Evolutionary conservation across 805 yeast genomes (phyloP).

Genomic region (Kodamaea laetipori): DNA sequence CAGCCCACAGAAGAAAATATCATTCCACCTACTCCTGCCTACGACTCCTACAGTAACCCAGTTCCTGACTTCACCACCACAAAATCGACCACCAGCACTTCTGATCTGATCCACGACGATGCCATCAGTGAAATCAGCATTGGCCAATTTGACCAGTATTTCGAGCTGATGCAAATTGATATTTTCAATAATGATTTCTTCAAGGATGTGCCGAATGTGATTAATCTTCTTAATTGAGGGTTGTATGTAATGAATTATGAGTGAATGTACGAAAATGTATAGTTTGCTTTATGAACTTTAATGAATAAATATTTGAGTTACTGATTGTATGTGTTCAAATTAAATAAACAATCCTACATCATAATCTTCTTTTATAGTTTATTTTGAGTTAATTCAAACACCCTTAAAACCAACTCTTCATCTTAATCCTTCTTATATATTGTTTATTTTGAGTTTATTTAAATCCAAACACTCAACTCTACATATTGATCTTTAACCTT

Average conservation of each 20-base stretch:
- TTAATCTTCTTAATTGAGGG: constrained; percentile 13
- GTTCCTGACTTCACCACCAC: background rate
- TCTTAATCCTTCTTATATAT: too few species aligned
- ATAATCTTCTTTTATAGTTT: too few species aligned
- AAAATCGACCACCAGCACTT: constrained; percentile 3
- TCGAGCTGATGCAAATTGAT: constrained; percentile 30
- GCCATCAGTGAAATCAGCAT: constrained; percentile 6
- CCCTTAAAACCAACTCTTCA: too few species aligned
- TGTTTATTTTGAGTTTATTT: background rate
- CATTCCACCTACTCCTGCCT: constrained; percentile 6
- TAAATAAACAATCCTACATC: too few species aligned
- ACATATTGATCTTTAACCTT: too few species aligned
- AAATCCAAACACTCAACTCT: background rate
- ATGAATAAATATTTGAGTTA: too few species aligned
- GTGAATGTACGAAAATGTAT: too few species aligned
- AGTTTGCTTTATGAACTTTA: too few species aligned
- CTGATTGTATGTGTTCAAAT: too few species aligned
- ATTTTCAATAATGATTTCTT: constrained; percentile 30
- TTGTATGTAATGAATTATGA: constrained; percentile 1
- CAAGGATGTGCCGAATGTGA: constrained; percentile 27
- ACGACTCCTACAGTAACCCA: constrained; percentile 7
- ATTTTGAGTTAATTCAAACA: too few species aligned
- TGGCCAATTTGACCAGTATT: constrained; percentile 23
- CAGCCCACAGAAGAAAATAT: background rate
- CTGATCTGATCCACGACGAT: constrained; percentile 8